A percentile compares a stretch with the other conserved stretches of the same genome.
Evolutionary conservation across 345 rosid genomes (phyloP).

Genomic region (Pistacia vera): DNA sequence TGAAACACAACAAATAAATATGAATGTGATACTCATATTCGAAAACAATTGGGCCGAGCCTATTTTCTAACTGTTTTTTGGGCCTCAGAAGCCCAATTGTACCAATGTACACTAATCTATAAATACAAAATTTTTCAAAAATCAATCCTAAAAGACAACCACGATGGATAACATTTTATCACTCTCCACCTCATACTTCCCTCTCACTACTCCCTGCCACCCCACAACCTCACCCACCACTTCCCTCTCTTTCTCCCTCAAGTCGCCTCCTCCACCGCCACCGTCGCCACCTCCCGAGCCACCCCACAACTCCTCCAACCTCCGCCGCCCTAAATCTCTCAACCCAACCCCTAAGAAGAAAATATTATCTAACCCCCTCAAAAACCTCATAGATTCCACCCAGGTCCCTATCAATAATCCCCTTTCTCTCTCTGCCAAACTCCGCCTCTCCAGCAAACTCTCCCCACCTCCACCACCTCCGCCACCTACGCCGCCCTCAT

Average conservation of each 20-base stretch:
- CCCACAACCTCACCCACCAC: conserved; percentile 28
- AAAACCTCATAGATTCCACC: conserved; percentile 33
- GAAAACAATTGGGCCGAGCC: not conserved
- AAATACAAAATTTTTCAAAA: not conserved
- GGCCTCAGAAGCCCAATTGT: not conserved
- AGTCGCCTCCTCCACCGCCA: conserved; percentile 35
- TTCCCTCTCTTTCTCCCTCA: conserved; percentile 52
- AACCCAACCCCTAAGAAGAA: conserved; percentile 31
- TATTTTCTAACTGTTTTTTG: too few relatives aligned
- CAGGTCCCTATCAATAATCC: conserved; percentile 20
- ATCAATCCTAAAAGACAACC: not conserved
- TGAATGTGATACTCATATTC: too few relatives aligned
- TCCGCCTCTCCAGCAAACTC: conserved; percentile 78
- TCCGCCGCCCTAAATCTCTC: conserved; percentile 69
- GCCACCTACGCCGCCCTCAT: conserved; percentile 16
- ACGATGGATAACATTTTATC: conserved; percentile 42
- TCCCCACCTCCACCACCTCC: conserved; percentile 63
- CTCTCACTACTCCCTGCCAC: conserved; percentile 30
- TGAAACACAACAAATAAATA: too few relatives aligned
- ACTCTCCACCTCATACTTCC: conserved; percentile 45
- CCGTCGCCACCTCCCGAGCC: conserved; percentile 43
- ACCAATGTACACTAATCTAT: not conserved
- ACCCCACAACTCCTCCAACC: conserved; percentile 27
- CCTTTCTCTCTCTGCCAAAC: conserved; percentile 58
- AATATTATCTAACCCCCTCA: conserved; percentile 61